These are phyloP conservation scores for Raffaelea arxii DNA, from an alignment of 2,329 filamentous ascomycete genomes.

Conservation along the genomic window DNA sequence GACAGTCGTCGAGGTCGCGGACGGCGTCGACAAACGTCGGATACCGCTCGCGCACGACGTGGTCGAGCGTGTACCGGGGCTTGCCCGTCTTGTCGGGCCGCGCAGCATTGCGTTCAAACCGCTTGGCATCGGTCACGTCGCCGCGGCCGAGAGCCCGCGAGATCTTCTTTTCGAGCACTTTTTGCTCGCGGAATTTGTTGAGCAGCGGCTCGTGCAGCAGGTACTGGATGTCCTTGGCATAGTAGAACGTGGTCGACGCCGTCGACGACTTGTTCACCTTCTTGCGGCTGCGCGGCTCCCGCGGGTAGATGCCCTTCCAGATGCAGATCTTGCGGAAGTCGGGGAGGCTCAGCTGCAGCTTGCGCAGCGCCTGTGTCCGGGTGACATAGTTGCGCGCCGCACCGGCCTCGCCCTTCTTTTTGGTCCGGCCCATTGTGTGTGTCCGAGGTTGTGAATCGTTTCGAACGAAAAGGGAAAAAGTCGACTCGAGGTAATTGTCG, in stretches of 20 bases:
- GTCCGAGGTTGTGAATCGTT: no score
- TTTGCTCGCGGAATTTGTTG: constrained; percentile 93
- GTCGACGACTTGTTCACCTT: constrained; percentile 90
- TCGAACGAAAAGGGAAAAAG: no score
- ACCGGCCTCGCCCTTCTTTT: constrained; percentile 88
- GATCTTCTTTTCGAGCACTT: constrained; percentile 96
- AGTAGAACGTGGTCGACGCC: constrained; percentile 84
- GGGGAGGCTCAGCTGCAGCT: constrained; percentile 91
- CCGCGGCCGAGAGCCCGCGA: constrained; percentile 82
- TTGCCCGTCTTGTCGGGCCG: constrained; percentile 85
- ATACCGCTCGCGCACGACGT: constrained; percentile 96
- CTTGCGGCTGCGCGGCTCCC: constrained; percentile 93
- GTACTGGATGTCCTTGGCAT: constrained; percentile 94
- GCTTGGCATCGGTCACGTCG: constrained; percentile 78
- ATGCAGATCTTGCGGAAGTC: constrained; percentile 98
- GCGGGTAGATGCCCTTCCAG: constrained; percentile 98
- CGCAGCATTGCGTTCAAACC: constrained; percentile 76
- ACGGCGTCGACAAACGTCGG: constrained; percentile 93
- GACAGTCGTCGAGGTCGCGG: constrained; percentile 88
- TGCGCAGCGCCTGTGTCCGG: constrained; percentile 90
- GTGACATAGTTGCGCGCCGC: constrained; percentile 98
- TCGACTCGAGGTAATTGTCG: no score
- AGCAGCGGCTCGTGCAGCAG: constrained; percentile 93
- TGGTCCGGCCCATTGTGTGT: constrained; percentile 64
- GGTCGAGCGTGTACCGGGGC: constrained; percentile 83